Base-by-base conservation (phyloP, 2,329 filamentous ascomycete genomes). In the Fusarium odoratissimum region DNA sequence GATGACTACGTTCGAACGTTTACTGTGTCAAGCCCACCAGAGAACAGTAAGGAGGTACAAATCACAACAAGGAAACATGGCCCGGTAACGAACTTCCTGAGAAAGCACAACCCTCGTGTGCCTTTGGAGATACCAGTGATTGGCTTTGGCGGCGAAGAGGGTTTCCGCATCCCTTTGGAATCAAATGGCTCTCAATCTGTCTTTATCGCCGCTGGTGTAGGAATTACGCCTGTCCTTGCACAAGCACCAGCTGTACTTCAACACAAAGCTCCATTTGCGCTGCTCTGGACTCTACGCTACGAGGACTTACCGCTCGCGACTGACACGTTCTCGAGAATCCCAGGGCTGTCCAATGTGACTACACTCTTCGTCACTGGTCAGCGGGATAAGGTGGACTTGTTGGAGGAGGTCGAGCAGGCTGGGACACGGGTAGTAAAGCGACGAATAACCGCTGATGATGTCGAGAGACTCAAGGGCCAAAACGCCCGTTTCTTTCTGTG, bases 1-100 rank as follows among this genome's bases (percentile, higher is more conserved):
- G 94, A 97, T 78, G 94, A 97, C 78, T 95, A 90, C 69, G 85
- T 96, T 8, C 86, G 94, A 33, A 97, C 94, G 0, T 97, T 97
- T 77, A 97, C 94, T 4, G 87, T 97, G 1, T 93, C 92, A 3
- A 93, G 88, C 5, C 81, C 84, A 3, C 89, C 91, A 0, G 71
- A 57, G 57, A 79, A 71, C 52, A 56, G 48, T 1, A 79, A 73
- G 62, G 86, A 91, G 75, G 87, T 96, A 62, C 91, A 95, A 74
- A 91, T 97, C 69, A 95, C 93, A 8, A 88, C 91, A 2, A 83
- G 93, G 21, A 89, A 86, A 59, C 88, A 94, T 48, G 94, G 94
- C 0, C 85, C 87, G 0, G 92, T 90, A 9, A 97, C 94, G 0
- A 80, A 80, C 0, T 87, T 91, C 66, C 82, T 97, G 9, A 92